Conservation (phyloP, 2,329 filamentous ascomycete genomes). For the Alternaria postmessia region DNA sequence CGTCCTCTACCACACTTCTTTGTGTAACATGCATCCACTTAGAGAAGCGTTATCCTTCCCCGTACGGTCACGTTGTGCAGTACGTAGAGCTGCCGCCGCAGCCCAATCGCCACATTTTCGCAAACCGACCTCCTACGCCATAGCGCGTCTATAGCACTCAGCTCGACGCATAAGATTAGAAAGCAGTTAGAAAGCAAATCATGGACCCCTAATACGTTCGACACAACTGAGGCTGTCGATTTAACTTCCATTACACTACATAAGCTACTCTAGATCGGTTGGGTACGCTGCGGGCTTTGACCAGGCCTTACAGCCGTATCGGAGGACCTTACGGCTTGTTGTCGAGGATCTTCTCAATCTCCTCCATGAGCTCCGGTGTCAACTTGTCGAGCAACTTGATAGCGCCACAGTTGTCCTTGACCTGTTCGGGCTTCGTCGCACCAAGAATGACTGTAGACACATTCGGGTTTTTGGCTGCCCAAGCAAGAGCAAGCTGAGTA, state of each 20-base stretch:
- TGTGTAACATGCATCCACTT: neutral
- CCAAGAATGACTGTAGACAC: slow-evolving; percentile 66
- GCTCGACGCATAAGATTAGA: neutral
- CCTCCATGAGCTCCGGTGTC: slow-evolving; percentile 50
- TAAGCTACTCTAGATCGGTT: neutral
- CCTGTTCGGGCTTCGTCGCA: slow-evolving; percentile 59
- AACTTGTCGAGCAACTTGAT: slow-evolving; percentile 53
- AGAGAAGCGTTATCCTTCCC: neutral
- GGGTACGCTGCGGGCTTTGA: neutral
- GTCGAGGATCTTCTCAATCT: slow-evolving; percentile 51
- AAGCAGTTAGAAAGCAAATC: neutral
- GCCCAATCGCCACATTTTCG: slow-evolving; percentile 7
- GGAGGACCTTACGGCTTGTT: slow-evolving; percentile 48
- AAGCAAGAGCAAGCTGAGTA: slow-evolving; percentile 65
- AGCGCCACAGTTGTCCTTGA: slow-evolving; percentile 59
- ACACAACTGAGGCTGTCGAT: neutral
- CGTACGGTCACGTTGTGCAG: slow-evolving; percentile 3
- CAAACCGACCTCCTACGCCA: slow-evolving; percentile 6
- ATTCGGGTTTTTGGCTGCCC: slow-evolving; percentile 66
- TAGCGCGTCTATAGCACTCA: neutral
- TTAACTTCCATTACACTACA: neutral
- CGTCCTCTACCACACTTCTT: neutral
- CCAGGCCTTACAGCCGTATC: slow-evolving; percentile 3
- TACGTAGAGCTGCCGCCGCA: neutral
- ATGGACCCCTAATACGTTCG: neutral